These are phyloP conservation scores for Martensiomyces pterosporus DNA, from an alignment of 192 early-diverging fungal genomes.

Conservation along the genomic window DNA sequence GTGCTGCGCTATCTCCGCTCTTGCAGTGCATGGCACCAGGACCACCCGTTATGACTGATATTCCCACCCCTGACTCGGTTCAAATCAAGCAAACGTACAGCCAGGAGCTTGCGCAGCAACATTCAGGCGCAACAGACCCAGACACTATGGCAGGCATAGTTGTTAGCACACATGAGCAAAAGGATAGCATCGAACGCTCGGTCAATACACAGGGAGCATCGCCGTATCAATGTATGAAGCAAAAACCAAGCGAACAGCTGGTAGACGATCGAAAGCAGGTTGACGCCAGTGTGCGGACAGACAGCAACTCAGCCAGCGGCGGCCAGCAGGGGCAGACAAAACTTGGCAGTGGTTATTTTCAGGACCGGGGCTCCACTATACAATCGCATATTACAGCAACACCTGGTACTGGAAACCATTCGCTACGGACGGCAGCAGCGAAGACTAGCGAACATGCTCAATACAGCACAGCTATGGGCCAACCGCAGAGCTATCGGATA, in stretches of 20 bases:
- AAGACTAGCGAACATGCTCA: too few relatives aligned
- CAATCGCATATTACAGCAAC: too few relatives aligned
- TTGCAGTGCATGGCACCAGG: not conserved
- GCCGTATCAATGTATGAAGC: not conserved
- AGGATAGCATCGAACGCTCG: not conserved
- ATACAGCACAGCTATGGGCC: too few relatives aligned
- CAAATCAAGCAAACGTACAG: not conserved
- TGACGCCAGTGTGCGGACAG: not conserved
- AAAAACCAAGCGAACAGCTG: not conserved
- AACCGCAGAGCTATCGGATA: too few relatives aligned
- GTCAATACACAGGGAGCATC: not conserved
- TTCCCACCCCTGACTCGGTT: not conserved
- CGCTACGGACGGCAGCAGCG: too few relatives aligned
- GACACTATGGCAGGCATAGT: not conserved
- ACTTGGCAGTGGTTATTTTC: too few relatives aligned
- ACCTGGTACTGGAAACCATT: too few relatives aligned
- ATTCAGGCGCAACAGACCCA: not conserved
- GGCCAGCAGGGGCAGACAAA: not conserved
- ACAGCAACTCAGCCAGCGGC: not conserved
- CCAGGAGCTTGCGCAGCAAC: not conserved
- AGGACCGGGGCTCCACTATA: too few relatives aligned
- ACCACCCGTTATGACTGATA: not conserved
- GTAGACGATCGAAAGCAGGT: not conserved
- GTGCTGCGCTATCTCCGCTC: too few relatives aligned
- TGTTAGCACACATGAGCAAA: too few relatives aligned